Base-by-base conservation (phyloP, 306 rosid species). In the Sechiopsis laciniata region DNA sequence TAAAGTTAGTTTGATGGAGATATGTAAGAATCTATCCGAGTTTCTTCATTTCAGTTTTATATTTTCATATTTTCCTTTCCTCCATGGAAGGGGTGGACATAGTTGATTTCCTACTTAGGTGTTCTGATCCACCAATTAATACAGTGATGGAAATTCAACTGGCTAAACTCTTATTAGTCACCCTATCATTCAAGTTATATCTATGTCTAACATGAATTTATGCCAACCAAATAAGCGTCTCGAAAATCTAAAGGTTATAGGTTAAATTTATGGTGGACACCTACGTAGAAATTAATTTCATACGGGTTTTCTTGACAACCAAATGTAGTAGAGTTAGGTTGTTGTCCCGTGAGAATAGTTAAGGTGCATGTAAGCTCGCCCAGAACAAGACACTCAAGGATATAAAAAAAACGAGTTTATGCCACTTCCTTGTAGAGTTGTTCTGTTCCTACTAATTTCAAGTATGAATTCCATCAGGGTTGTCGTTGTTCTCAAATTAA, bases 161-260 rank as follows among this genome's bases (percentile, higher is more conserved):
- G 87, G 91, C 87, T 86, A 77, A 77, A 84, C 87, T 61, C 88
- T 55, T 76, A 80, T 84, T 86, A 78, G 70, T 73, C 84, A 74
- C 87, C 87, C 73, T 8, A 50, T 48, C 26, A 5, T 69, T 53
- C 37, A 67, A 66, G 73, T 48, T 46, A 37, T 56, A 45, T 37
- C 40, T 56, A 46, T 67, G 54, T 5, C 71, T 14, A 45, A 40
- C 42, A 19, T 42, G 11, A 46, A 67, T 67, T 67, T 13, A 67
- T 67, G 73, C 37, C n/a, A 21, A 42, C 48, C 11, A 37, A 37
- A 37, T 37, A 37, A 37, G 45, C 8, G 45, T 5, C 37, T 32
- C 6, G 37, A 32, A 3, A 32, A 32, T 32, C 37, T 32, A 32
- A 32, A 26, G 37, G 37, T 32, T 32, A 32, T 32, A 32, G 37